Percentiles rank a stretch among this genome's conserved stretches.
Evolutionary conservation across 352 stramenopile species (phyloP).

Genomic region (Elongisporangium undulatum): DNA sequence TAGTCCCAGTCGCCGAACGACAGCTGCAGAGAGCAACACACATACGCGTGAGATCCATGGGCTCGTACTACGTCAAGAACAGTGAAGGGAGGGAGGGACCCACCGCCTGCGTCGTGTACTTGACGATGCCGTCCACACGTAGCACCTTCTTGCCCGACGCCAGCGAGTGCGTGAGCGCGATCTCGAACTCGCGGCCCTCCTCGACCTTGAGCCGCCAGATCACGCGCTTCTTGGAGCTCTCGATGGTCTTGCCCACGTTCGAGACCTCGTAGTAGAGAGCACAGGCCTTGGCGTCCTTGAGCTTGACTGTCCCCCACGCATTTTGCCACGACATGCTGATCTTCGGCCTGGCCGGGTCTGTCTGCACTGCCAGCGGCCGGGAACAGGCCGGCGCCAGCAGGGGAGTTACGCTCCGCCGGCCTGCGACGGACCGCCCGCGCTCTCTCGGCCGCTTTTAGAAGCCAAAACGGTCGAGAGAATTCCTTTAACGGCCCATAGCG

Average conservation of each 20-base stretch:
- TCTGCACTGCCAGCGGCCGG: background rate
- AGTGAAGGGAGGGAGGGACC: background rate
- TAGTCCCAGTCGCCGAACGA: constrained; percentile 85
- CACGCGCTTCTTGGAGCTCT: constrained; percentile 82
- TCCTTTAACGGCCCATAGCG: background rate
- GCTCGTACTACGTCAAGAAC: background rate
- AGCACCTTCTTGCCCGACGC: constrained; percentile 80
- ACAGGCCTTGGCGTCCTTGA: constrained; percentile 58
- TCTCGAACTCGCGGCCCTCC: constrained; percentile 78
- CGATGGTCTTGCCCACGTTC: constrained; percentile 82
- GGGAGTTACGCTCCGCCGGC: constrained; percentile 1
- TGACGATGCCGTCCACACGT: constrained; percentile 74
- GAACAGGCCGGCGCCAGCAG: background rate
- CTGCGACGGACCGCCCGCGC: background rate
- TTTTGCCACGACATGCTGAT: constrained; percentile 59
- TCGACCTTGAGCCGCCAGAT: constrained; percentile 81
- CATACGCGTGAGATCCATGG: background rate
- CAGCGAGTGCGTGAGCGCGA: constrained; percentile 78
- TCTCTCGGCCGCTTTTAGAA: background rate
- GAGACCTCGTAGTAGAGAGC: constrained; percentile 77
- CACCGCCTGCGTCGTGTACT: constrained; percentile 71
- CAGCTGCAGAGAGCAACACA: constrained; percentile 23
- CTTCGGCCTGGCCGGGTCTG: background rate
- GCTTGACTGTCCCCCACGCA: constrained; percentile 68
- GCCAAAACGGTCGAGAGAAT: background rate